These are phyloP conservation scores for Rhododendron williamsianum DNA, from an alignment of 148 eudicot species.

Conservation along the genomic window DNA sequence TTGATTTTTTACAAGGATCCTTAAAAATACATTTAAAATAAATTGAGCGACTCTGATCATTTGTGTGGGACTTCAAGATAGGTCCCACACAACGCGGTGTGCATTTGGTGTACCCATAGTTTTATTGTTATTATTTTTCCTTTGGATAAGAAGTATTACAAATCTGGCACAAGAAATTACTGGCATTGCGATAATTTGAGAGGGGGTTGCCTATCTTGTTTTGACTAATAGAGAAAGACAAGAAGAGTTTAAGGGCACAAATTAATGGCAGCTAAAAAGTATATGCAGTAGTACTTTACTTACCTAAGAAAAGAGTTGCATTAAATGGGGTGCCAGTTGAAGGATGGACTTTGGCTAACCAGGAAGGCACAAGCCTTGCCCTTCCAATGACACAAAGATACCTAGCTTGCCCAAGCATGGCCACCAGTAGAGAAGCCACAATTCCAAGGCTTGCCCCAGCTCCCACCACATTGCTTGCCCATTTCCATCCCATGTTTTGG, in stretches of 20 bases:
- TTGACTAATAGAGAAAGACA: not conserved
- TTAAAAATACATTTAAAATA: too few relatives aligned
- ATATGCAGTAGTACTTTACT: not conserved
- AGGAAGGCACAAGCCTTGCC: slow-evolving; percentile 70
- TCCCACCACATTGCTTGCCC: slow-evolving; percentile 80
- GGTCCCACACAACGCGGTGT: too few relatives aligned
- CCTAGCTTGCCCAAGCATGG: slow-evolving; percentile 90
- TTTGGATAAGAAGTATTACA: not conserved
- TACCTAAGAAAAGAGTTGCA: slow-evolving; percentile 76
- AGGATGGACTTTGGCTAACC: slow-evolving; percentile 91
- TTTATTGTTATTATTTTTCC: not conserved
- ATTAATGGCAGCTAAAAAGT: too few relatives aligned
- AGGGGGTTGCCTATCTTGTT: not conserved
- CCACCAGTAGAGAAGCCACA: slow-evolving; percentile 75
- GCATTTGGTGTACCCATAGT: too few relatives aligned
- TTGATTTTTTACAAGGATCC: too few relatives aligned
- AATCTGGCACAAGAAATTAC: not conserved
- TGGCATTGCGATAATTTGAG: not conserved
- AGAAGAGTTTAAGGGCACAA: too few relatives aligned
- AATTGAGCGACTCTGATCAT: too few relatives aligned
- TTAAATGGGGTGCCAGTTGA: slow-evolving; percentile 79
- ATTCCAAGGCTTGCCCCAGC: slow-evolving; percentile 84
- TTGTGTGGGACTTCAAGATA: too few relatives aligned
- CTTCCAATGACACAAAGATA: slow-evolving; percentile 82
- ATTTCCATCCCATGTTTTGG: slow-evolving; percentile 65